Evolutionary conservation across 345 rosid genomes (phyloP).

Genomic region (Salix dunnii): DNA sequence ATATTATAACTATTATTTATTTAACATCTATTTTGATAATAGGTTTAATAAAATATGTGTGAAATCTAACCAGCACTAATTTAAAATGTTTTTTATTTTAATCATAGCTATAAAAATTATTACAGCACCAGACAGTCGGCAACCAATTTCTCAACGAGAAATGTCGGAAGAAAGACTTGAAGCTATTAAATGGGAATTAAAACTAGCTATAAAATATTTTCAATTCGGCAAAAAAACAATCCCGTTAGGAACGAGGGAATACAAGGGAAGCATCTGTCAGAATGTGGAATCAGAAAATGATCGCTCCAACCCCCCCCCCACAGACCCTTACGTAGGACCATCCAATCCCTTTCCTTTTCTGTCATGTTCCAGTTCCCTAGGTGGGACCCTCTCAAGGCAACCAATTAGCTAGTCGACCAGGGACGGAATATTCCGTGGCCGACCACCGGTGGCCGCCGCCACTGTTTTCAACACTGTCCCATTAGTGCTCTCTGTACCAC

Average conservation of each 20-base stretch:
- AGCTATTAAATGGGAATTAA: no score
- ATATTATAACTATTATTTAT: no score
- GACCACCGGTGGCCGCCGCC: slow-evolving; percentile 3
- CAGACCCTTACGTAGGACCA: background rate
- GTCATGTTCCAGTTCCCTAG: slow-evolving; percentile 4
- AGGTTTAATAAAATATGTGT: no score
- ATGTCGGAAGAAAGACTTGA: background rate
- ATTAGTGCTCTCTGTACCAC: background rate
- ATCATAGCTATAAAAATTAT: no score
- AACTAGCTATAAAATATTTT: no score
- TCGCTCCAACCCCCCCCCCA: slow-evolving; percentile 27
- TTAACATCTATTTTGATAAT: no score
- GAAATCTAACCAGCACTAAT: no score
- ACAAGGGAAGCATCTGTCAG: slow-evolving; percentile 4
- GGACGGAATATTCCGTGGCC: slow-evolving; percentile 17
- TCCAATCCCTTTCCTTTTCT: background rate
- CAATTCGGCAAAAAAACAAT: no score
- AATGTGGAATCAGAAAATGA: slow-evolving; percentile 19
- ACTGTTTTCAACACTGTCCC: background rate
- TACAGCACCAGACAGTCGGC: no score
- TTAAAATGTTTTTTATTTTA: no score
- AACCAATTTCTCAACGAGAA: no score
- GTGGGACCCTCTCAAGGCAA: background rate
- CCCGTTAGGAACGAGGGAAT: background rate
- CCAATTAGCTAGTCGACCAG: background rate